phyloP scores from a whole-genome alignment of 2,329 filamentous ascomycete species.

The Anthostomella pinea region DNA sequence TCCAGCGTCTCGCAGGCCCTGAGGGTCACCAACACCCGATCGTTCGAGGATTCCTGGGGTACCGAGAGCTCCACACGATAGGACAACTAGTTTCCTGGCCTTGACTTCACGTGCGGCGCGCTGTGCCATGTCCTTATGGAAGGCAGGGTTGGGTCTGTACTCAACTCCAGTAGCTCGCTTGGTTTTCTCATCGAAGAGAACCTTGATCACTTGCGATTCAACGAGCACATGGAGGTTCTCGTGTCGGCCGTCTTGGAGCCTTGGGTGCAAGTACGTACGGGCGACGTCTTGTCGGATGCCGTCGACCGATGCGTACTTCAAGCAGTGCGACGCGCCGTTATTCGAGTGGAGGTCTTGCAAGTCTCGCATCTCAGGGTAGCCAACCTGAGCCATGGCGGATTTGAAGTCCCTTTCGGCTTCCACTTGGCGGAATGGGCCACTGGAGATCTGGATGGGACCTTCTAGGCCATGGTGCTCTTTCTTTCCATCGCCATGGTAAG shows the following conservation, averaged over 20 bases:
- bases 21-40: slow-evolving; percentile 6
- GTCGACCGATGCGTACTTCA: slow-evolving; percentile 4
- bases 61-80: slow-evolving; percentile 1
- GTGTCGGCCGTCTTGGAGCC: slow-evolving; percentile 6
- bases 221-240: slow-evolving; percentile 50
- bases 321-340: slow-evolving; percentile 13
- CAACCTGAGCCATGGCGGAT: slow-evolving; percentile 42
- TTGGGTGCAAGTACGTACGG: slow-evolving; percentile 4
- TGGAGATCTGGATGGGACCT: slow-evolving; percentile 48
- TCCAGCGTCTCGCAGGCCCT: slow-evolving; percentile 28
- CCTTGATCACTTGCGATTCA: slow-evolving; percentile 47
- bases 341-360: slow-evolving; percentile 46
- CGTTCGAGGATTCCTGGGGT: slow-evolving; percentile 10
- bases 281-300: slow-evolving; percentile 7
- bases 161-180: slow-evolving; percentile 49
- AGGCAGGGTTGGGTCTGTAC: slow-evolving; percentile 40
- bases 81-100: slow-evolving; percentile 45
- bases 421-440: slow-evolving; percentile 41
- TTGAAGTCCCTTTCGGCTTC: slow-evolving; percentile 46
- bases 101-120: slow-evolving; percentile 40
- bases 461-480: slow-evolving; percentile 43
- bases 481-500: slow-evolving; percentile 24
- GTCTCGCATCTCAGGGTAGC: slow-evolving; percentile 50
- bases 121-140: too few relatives aligned
- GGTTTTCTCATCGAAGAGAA: slow-evolving; percentile 46